These are phyloP conservation scores for Salix purpurea DNA, from an alignment of 345 rosid genomes.

Conservation along the genomic window DNA sequence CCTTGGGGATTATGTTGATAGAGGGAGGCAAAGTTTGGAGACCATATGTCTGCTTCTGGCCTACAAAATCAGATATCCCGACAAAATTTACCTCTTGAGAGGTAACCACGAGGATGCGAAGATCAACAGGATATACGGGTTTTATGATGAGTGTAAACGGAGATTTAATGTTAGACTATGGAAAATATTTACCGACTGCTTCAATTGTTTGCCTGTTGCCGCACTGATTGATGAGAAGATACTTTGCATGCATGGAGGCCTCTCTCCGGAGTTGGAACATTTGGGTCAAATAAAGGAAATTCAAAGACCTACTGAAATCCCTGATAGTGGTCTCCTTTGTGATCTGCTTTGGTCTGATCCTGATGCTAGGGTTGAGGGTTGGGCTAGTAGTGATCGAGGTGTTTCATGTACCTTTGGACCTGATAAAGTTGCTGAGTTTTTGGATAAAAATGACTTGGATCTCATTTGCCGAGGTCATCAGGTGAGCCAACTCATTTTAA, in stretches of 20 bases:
- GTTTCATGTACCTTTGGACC: conserved; percentile 92
- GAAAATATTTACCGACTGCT: conserved; percentile 93
- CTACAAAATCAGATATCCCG: conserved; percentile 82
- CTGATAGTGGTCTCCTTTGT: conserved; percentile 87
- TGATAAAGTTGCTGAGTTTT: conserved; percentile 70
- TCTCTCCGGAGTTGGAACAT: conserved; percentile 73
- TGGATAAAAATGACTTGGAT: conserved; percentile 88
- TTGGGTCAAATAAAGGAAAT: conserved; percentile 75
- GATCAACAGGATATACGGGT: conserved; percentile 91
- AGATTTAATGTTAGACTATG: conserved; percentile 91
- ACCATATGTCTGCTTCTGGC: conserved; percentile 93
- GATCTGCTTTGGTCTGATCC: conserved; percentile 99
- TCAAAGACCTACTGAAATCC: conserved; percentile 82
- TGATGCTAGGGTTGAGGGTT: conserved; percentile 58
- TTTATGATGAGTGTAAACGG: conserved; percentile 97
- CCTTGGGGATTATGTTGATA: conserved; percentile 93
- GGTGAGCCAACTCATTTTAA: conserved; percentile 36
- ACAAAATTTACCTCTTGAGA: conserved; percentile 65
- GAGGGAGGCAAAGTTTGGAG: conserved; percentile 98
- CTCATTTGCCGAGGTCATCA: conserved; percentile 98
- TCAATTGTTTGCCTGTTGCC: conserved; percentile 87
- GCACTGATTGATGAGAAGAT: conserved; percentile 88
- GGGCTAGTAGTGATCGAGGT: conserved; percentile 88
- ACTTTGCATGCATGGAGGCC: conserved; percentile 96
- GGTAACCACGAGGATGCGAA: conserved; percentile 99